phyloP scores from a whole-genome alignment of 1,284 basidiomycete genomes.

The Neonothopanus nambi region DNA sequence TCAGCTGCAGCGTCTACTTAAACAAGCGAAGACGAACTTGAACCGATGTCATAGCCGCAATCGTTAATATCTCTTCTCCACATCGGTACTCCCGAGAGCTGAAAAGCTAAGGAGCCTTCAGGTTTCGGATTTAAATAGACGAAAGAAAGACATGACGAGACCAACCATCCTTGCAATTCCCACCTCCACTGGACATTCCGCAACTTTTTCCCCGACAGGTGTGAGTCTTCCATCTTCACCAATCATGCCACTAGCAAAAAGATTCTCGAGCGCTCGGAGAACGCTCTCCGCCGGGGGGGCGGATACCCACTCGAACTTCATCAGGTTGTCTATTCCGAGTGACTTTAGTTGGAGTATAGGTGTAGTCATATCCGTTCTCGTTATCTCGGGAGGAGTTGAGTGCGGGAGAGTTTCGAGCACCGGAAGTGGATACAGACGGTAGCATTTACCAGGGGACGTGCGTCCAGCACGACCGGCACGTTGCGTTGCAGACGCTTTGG shows the following conservation, averaged over 20 bases:
- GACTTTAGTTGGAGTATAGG: slow-evolving; percentile 93
- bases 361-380: slow-evolving; percentile 84
- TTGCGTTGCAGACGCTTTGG: slow-evolving; percentile 84
- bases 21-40: slow-evolving; percentile 50
- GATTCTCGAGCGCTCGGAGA: slow-evolving; percentile 77
- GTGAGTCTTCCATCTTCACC: slow-evolving; percentile 70
- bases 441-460: slow-evolving; percentile 88
- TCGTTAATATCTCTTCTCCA: slow-evolving; percentile 91
- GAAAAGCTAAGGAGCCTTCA: slow-evolving; percentile 66
- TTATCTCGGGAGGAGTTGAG: slow-evolving; percentile 86
- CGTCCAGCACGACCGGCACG: slow-evolving; percentile 90
- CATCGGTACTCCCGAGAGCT: slow-evolving; percentile 83
- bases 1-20: neutral
- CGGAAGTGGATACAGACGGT: slow-evolving; percentile 83
- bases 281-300: slow-evolving; percentile 87
- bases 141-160: slow-evolving; percentile 5
- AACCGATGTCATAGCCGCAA: slow-evolving; percentile 92
- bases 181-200: slow-evolving; percentile 79
- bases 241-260: slow-evolving; percentile 72
- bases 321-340: slow-evolving; percentile 93
- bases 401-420: slow-evolving; percentile 58
- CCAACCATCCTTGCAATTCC: slow-evolving; percentile 75
- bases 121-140: slow-evolving; percentile 6
- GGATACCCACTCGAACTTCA: slow-evolving; percentile 93
- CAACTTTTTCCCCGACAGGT: slow-evolving; percentile 64